A percentile compares a stretch with the other conserved stretches of the same genome.
phyloP scores from a whole-genome alignment of 1,284 basidiomycete genomes.

The Takashimella tepidaria region DNA sequence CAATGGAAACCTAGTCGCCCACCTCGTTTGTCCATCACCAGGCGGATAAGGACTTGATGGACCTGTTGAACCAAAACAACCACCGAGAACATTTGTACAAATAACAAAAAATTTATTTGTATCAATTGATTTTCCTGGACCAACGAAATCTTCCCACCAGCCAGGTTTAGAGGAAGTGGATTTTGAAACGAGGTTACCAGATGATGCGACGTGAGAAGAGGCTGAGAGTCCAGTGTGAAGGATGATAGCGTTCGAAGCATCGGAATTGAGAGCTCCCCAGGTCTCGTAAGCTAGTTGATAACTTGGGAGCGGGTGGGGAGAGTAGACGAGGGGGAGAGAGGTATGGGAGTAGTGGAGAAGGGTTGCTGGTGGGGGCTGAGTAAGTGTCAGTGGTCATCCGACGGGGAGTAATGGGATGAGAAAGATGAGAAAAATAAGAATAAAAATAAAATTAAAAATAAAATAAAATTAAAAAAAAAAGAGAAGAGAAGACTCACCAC shows the following conservation, averaged over 20 bases:
- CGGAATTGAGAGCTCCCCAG: slow-evolving; percentile 81
- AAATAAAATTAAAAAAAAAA: neutral
- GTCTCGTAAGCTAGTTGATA: slow-evolving; percentile 87
- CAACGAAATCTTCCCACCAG: slow-evolving; percentile 99
- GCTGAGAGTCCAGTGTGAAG: slow-evolving; percentile 94
- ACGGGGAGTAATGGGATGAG: neutral
- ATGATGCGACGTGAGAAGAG: slow-evolving; percentile 89
- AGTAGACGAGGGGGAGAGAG: slow-evolving; percentile 71
- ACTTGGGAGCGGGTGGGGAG: slow-evolving; percentile 60
- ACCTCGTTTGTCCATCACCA: slow-evolving; percentile 59
- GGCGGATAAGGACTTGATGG: slow-evolving; percentile 64
- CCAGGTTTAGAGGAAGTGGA: slow-evolving; percentile 52
- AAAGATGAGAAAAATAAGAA: neutral
- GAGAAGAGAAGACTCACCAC: slow-evolving; percentile 30
- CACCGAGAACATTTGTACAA: slow-evolving; percentile 95
- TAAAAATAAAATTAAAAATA: neutral
- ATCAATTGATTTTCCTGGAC: slow-evolving; percentile 88
- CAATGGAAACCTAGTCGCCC: slow-evolving; percentile 87
- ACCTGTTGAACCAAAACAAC: slow-evolving; percentile 95
- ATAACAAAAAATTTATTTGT: slow-evolving; percentile 89
- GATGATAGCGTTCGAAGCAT: slow-evolving; percentile 85
- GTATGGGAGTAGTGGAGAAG: slow-evolving; percentile 56
- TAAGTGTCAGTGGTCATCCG: neutral
- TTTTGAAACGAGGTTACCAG: slow-evolving; percentile 66
- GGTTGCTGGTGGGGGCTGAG: slow-evolving; percentile 44